Evolutionary conservation across 2,329 filamentous ascomycete species (phyloP).

Genomic region (Pyrenophora graminea): DNA sequence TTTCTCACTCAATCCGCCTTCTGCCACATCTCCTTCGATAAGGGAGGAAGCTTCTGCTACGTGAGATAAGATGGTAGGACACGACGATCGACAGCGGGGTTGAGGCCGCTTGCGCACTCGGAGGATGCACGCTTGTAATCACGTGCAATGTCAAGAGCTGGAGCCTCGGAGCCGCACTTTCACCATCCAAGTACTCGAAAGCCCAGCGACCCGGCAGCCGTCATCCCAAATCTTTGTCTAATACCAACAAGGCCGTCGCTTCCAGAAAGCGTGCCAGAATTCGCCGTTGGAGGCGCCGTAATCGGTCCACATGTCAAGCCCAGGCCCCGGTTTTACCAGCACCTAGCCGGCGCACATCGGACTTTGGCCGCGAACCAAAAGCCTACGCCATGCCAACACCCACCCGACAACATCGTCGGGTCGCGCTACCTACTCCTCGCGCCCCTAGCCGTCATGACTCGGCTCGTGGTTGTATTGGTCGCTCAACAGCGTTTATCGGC

Average conservation of each 20-base stretch:
- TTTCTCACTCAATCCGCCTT: too few relatives aligned
- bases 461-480: constrained; percentile 34
- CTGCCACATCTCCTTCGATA: too few relatives aligned
- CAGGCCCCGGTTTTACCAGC: constrained; percentile 25
- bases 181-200: too few relatives aligned
- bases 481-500: constrained; percentile 5
- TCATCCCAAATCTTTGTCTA: neutral
- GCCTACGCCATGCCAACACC: constrained; percentile 19
- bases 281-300: constrained; percentile 27
- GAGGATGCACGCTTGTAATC: too few relatives aligned
- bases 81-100: too few relatives aligned
- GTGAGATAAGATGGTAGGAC: too few relatives aligned
- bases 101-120: too few relatives aligned
- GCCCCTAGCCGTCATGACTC: constrained; percentile 21
- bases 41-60: too few relatives aligned
- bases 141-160: too few relatives aligned
- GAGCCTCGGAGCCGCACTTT: too few relatives aligned
- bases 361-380: constrained; percentile 16
- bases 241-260: neutral
- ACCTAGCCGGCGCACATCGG: constrained; percentile 16
- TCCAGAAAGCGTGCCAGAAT: constrained; percentile 5
- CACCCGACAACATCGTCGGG: constrained; percentile 8
- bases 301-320: constrained; percentile 11
- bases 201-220: neutral
- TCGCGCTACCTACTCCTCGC: neutral